Evolutionary conservation across 306 rosid species (phyloP).

Genomic region (Geum urbanum): DNA sequence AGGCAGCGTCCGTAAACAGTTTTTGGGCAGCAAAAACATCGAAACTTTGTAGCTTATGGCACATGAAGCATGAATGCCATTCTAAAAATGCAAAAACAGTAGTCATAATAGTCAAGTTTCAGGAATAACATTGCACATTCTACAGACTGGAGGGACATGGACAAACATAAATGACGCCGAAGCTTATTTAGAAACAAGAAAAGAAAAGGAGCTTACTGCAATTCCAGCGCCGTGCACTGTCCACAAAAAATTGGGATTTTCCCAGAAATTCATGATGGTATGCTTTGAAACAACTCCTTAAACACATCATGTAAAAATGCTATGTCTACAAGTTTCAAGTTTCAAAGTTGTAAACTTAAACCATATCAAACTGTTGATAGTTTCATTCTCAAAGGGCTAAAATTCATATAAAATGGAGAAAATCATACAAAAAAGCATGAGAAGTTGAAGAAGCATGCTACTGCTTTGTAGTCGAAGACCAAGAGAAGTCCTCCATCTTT

Average conservation of each 20-base stretch:
- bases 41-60: slow-evolving; percentile 48
- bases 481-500: slow-evolving; percentile 58
- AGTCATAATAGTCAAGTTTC: slow-evolving; percentile 6
- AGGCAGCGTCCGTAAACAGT: slow-evolving; percentile 61
- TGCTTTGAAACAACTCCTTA: slow-evolving; percentile 65
- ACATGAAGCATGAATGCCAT: slow-evolving; percentile 54
- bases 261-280: slow-evolving; percentile 54
- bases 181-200: too few species aligned
- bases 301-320: slow-evolving; percentile 14
- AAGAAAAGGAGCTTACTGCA: slow-evolving; percentile 54
- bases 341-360: too few species aligned
- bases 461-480: slow-evolving; percentile 43
- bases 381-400: too few species aligned
- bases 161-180: too few species aligned
- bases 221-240: slow-evolving; percentile 30
- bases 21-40: slow-evolving; percentile 65
- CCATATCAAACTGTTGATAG: too few species aligned
- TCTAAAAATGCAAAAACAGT: slow-evolving; percentile 36
- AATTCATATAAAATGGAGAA: slow-evolving; percentile 1
- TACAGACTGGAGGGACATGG: neutral
- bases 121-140: neutral
- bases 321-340: too few species aligned
- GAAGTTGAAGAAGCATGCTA: neutral
- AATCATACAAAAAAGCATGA: neutral
- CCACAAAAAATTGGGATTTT: slow-evolving; percentile 40